Percentiles rank a stretch among this genome's conserved stretches.
Conservation (phyloP, 345 rosid species). For the Populus pruinosa region DNA sequence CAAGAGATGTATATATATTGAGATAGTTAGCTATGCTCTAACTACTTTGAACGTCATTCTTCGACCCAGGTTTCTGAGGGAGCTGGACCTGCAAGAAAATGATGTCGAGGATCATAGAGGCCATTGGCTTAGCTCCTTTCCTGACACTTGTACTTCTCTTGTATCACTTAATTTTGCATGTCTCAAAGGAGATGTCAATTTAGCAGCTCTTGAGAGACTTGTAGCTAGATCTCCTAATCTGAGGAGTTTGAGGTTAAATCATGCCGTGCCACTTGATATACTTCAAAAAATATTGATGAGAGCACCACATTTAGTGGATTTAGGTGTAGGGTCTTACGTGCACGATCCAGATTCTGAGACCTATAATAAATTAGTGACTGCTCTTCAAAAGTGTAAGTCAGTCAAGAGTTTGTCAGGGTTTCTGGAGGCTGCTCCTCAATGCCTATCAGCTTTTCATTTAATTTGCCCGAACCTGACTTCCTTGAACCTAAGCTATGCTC, state of each 20-base stretch:
- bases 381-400: slow-evolving; percentile 50
- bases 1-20: neutral
- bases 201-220: slow-evolving; percentile 75
- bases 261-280: slow-evolving; percentile 66
- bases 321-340: slow-evolving; percentile 84
- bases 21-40: neutral
- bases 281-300: slow-evolving; percentile 57
- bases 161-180: slow-evolving; percentile 85
- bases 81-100: slow-evolving; percentile 96
- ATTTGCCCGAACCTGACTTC: slow-evolving; percentile 55
- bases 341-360: slow-evolving; percentile 63
- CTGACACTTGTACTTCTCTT: slow-evolving; percentile 70
- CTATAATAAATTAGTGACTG: slow-evolving; percentile 40
- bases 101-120: slow-evolving; percentile 92
- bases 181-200: slow-evolving; percentile 80
- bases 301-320: slow-evolving; percentile 73
- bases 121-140: slow-evolving; percentile 91
- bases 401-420: slow-evolving; percentile 85
- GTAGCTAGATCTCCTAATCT: slow-evolving; percentile 88
- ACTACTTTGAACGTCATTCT: neutral
- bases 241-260: slow-evolving; percentile 76
- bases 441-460: slow-evolving; percentile 59
- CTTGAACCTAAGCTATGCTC: slow-evolving; percentile 86
- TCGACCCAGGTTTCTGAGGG: slow-evolving; percentile 60
- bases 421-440: slow-evolving; percentile 61